Base-by-base conservation (phyloP, 371 early-diverging fungal genomes). In the Mortierella sp. region DNA sequence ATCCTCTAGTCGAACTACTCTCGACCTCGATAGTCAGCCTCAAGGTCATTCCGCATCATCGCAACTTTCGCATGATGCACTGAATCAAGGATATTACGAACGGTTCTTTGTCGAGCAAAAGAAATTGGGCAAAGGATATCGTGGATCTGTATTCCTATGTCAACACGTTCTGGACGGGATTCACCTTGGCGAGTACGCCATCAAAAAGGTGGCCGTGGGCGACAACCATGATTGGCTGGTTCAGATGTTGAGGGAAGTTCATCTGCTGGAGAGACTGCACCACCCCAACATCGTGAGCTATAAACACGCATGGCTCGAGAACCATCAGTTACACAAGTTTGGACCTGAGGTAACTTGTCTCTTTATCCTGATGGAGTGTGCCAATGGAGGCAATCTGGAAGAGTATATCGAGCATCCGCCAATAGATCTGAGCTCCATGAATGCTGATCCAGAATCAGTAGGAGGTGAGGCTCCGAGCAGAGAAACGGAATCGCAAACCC, bases 351-450 rank as follows among this genome's bases (percentile, higher is more conserved):
- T 98, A 0, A 97, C 98, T 0, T 95, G 94, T 56, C 83, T 98
- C 14, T 98, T 97, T 68, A 96, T 98, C 31, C 80, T 98, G 8
- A 98, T 98, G 98, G 97, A 97, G 73, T 91, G 92, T 49, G 98
- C 98, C 13, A 96, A 96, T 65, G 98, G 96, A 22, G 97, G 98
- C 3, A 97, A 94, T 66, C 83, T 98, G 34, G 96, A 98, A 76
- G 97, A 98, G 58, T 98, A 88, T 66, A 84, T 97, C 51, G 86
- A 85, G 51, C 71, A 67, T 17, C 52, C 65, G 16, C 43, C 55
- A n/a, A 79, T 78, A 34, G 37, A 41, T 6, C 16, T 22, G 2
- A 19, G 40, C 13, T 34, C 47, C 8, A 19, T 25, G 9, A 62
- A 41, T 21, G 31, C 29, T 8, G 57, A 43, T n/a, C 16, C 63